These are phyloP conservation scores for Cladochytrium replicatum DNA, from an alignment of 192 early-diverging fungal species.

Conservation along the genomic window DNA sequence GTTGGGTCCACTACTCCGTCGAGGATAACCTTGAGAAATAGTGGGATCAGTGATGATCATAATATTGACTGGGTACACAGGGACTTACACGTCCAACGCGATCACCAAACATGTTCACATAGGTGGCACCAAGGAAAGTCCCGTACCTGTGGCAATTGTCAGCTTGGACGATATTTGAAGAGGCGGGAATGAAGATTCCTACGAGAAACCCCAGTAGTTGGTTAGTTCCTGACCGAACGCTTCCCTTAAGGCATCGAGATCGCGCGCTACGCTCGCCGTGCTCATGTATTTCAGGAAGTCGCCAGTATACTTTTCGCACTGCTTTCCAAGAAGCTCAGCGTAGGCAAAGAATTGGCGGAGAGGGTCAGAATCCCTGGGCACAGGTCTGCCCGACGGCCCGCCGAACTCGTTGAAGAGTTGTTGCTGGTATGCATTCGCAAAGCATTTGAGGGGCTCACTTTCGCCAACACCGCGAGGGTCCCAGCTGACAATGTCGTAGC, in stretches of 20 bases:
- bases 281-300: constrained; percentile 12
- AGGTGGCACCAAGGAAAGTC: constrained; percentile 19
- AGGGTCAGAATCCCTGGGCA: too few relatives aligned
- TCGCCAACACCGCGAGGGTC: constrained; percentile 33
- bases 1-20: constrained; percentile 28
- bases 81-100: constrained; percentile 26
- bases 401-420: too few relatives aligned
- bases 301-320: not conserved
- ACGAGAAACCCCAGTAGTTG: constrained; percentile 23
- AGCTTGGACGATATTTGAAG: too few relatives aligned
- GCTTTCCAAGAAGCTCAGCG: constrained; percentile 1
- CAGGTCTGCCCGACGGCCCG: too few relatives aligned
- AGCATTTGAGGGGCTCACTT: constrained; percentile 13
- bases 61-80: too few relatives aligned
- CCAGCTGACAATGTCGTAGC: constrained; percentile 26
- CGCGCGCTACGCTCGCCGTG: constrained; percentile 18
- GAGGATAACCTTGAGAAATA: constrained; percentile 15
- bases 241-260: constrained; percentile 20
- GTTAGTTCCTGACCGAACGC: constrained; percentile 12
- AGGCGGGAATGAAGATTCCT: constrained; percentile 16
- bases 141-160: too few relatives aligned
- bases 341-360: too few relatives aligned
- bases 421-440: too few relatives aligned
- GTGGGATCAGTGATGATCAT: too few relatives aligned
- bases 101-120: constrained; percentile 30